Evolutionary conservation across 2,329 filamentous ascomycete genomes (phyloP).

Genomic region (Teratosphaeria zuluensis): DNA sequence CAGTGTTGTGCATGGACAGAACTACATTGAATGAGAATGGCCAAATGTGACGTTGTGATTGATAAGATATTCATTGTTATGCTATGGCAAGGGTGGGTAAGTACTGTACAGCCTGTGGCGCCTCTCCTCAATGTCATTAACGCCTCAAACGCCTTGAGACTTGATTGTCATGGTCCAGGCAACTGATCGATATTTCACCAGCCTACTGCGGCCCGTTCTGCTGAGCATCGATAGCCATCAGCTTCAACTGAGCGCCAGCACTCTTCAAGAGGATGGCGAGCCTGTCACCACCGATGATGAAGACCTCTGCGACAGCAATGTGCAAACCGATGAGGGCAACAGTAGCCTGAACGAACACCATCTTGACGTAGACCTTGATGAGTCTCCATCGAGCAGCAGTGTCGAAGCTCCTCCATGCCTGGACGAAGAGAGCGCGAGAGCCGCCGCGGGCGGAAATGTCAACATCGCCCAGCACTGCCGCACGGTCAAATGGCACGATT

Average conservation of each 20-base stretch:
- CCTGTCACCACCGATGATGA: conserved; percentile 21
- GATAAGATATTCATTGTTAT: neutral
- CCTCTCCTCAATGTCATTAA: neutral
- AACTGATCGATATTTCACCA: neutral
- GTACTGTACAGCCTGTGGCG: neutral
- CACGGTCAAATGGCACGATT: conserved; percentile 83
- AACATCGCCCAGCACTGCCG: conserved; percentile 58
- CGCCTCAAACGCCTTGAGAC: neutral
- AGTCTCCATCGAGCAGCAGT: conserved; percentile 62
- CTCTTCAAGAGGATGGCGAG: conserved; percentile 17
- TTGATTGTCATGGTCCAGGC: neutral
- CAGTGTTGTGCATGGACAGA: too few species aligned
- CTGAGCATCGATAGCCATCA: conserved; percentile 15
- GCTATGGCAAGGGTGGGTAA: neutral
- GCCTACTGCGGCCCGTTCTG: neutral
- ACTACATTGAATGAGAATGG: too few species aligned
- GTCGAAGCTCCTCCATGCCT: conserved; percentile 73
- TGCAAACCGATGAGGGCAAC: conserved; percentile 17
- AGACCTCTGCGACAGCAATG: conserved; percentile 20
- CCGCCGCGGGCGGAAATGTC: conserved; percentile 60
- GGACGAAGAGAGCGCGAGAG: conserved; percentile 50
- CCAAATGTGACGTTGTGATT: neutral
- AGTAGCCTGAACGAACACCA: conserved; percentile 42
- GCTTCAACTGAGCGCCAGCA: conserved; percentile 16
- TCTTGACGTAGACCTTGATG: conserved; percentile 66